Evolutionary conservation across 352 stramenopile genomes (phyloP).

Genomic region (Globisporangium splendens): DNA sequence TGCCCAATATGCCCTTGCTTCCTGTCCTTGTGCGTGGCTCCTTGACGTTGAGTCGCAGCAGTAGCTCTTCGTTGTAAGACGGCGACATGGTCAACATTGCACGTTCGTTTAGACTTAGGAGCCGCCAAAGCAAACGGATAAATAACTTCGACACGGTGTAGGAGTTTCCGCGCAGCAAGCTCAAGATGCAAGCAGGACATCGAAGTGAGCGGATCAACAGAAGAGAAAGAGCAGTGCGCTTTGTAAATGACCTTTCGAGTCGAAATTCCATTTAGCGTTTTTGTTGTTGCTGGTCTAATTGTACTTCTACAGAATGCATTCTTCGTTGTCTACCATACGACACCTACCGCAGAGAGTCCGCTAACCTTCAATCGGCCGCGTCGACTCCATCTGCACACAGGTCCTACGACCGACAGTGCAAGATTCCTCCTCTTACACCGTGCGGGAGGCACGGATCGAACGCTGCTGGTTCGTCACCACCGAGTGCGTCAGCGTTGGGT

Average conservation of each 20-base stretch:
- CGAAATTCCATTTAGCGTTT: slow-evolving; percentile 11
- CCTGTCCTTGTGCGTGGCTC: too few relatives aligned
- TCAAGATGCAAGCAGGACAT: neutral
- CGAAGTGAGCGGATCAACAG: too few relatives aligned
- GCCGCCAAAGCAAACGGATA: too few relatives aligned
- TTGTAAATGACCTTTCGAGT: slow-evolving; percentile 9
- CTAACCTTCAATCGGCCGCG: slow-evolving; percentile 17
- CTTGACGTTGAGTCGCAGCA: too few relatives aligned
- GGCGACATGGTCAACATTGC: too few relatives aligned
- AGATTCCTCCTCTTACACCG: slow-evolving; percentile 31
- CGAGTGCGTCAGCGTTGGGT: slow-evolving; percentile 62
- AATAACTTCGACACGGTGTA: too few relatives aligned
- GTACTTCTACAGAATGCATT: slow-evolving; percentile 35
- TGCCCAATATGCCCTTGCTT: too few relatives aligned
- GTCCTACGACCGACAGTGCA: neutral
- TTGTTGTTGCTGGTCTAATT: slow-evolving; percentile 14
- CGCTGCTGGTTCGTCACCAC: slow-evolving; percentile 57
- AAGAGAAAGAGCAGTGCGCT: too few relatives aligned
- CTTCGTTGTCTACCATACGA: slow-evolving; percentile 4
- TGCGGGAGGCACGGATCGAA: slow-evolving; percentile 63
- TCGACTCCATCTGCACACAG: neutral
- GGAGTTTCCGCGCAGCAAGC: too few relatives aligned
- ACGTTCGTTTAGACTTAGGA: too few relatives aligned
- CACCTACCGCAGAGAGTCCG: slow-evolving; percentile 3
- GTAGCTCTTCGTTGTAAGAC: too few relatives aligned